Evolutionary conservation across 331 rosid species (phyloP), one percentile per base, ranked within the genome.

Genomic region (Acacia pycnantha): DNA sequence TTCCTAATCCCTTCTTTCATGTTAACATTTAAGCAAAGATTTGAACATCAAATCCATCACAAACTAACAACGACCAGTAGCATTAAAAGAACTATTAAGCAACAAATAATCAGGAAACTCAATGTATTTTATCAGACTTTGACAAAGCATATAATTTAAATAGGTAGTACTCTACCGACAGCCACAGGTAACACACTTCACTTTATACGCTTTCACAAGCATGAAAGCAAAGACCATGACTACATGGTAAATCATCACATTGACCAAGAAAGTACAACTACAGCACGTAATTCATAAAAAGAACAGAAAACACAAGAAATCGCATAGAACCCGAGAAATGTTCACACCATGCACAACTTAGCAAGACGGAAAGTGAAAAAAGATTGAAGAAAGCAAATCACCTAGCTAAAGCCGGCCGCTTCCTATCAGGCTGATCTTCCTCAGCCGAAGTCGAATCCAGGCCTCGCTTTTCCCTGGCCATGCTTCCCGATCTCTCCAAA

Each of bases 351-450:
- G 33, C 31, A 58, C 44, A 68, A 44, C 44, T 24, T 26, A 56
- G 15, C 37, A 2, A 70, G 74, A 19, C 27, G 19, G 50, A 13
- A 54, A 41, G 33, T 11, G 13, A 2, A 43, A 58, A 50, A 48
- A 9, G 5, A 51, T 41, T 70, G 37, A 27, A 24, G 61, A 41
- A 29, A 26, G 3, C 41, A 6, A 37, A 37, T 37, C 40, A 71
- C 98, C 97, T 92, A 22, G 98, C 95, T 15, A 94, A 76, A 81
- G 98, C 98, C 58, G 98, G 98, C 21, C 98, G 85, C 82, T 94
- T 94, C 84, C 91, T 88, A 10, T 92, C 93, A 27, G 95, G 94
- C 81, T 92, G 95, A 15, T 82, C 94, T 81, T 90, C 91, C 47
- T 88, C 97, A 37, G 73, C 89, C 14, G 92, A 77, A 79, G 81